A percentile compares a stretch with the other conserved stretches of the same genome.
Evolutionary conservation across 257 asterid genomes (phyloP).

Genomic region (Solanum peruvianum): DNA sequence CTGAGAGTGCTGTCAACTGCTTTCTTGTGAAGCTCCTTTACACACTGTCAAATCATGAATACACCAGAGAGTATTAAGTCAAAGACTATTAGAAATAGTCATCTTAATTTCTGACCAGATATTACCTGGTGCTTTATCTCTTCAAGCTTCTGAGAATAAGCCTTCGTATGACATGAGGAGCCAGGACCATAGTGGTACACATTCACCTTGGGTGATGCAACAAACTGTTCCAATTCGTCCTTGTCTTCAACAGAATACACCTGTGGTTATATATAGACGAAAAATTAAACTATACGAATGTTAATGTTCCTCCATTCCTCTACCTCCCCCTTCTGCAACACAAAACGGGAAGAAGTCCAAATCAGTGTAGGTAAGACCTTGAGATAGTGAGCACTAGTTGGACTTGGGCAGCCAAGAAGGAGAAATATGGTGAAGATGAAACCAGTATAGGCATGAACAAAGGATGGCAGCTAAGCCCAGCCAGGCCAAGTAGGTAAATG

Average conservation of each 20-base stretch:
- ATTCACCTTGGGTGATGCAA: constrained; percentile 61
- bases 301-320: not conserved
- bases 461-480: not conserved
- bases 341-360: not conserved
- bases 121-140: constrained; percentile 72
- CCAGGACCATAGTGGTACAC: constrained; percentile 51
- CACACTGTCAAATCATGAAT: constrained; percentile 34
- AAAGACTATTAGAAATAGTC: not conserved
- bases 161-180: constrained; percentile 12
- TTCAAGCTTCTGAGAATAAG: constrained; percentile 50
- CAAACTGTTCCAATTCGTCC: constrained; percentile 56
- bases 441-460: not conserved
- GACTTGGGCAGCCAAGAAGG: not conserved
- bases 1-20: constrained; percentile 32
- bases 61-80: constrained; percentile 5
- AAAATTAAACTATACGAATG: not conserved
- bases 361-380: not conserved
- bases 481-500: not conserved
- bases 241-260: constrained; percentile 78
- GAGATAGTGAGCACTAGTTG: not conserved
- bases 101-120: constrained; percentile 2
- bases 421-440: not conserved
- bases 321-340: not conserved
- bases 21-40: constrained; percentile 29
- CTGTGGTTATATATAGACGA: constrained; percentile 21